Conservation (phyloP, 2,329 filamentous ascomycete species). For the Nothomitra cinnamomea region DNA sequence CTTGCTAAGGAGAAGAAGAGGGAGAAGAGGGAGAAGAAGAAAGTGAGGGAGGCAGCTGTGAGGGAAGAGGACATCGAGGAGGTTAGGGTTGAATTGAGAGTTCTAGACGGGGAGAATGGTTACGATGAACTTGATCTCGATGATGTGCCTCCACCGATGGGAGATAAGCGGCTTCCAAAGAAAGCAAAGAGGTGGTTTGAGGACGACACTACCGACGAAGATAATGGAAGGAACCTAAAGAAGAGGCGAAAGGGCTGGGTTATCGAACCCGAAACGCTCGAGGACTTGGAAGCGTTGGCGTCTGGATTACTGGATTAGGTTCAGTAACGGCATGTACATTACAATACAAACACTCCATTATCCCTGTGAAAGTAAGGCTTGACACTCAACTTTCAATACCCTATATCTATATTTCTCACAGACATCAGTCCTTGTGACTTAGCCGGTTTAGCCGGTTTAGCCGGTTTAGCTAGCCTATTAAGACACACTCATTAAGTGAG, state of each 20-base stretch:
- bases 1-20: conserved; percentile 59
- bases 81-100: conserved; percentile 14
- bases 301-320: conserved; percentile 41
- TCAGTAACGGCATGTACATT: too few species aligned
- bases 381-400: too few species aligned
- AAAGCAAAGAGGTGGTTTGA: conserved; percentile 68
- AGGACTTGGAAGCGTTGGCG: conserved; percentile 44
- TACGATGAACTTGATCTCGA: conserved; percentile 17
- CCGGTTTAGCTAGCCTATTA: too few species aligned
- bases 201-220: conserved; percentile 40
- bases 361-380: too few species aligned
- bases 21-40: conserved; percentile 60
- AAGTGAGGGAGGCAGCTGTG: conserved; percentile 44
- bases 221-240: conserved; percentile 24
- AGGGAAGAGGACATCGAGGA: conserved; percentile 21
- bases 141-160: conserved; percentile 25
- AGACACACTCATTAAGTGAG: too few species aligned
- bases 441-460: too few species aligned
- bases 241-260: conserved; percentile 28
- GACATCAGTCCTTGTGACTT: too few species aligned
- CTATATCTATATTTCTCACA: too few species aligned
- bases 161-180: conserved; percentile 36
- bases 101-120: conserved; percentile 15
- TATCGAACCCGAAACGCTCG: conserved; percentile 56
- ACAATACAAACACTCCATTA: too few species aligned